A percentile compares a stretch with the other conserved stretches of the same genome.
Evolutionary conservation across 2,329 filamentous ascomycete genomes (phyloP).

Genomic region (Nectriaceae sp.): DNA sequence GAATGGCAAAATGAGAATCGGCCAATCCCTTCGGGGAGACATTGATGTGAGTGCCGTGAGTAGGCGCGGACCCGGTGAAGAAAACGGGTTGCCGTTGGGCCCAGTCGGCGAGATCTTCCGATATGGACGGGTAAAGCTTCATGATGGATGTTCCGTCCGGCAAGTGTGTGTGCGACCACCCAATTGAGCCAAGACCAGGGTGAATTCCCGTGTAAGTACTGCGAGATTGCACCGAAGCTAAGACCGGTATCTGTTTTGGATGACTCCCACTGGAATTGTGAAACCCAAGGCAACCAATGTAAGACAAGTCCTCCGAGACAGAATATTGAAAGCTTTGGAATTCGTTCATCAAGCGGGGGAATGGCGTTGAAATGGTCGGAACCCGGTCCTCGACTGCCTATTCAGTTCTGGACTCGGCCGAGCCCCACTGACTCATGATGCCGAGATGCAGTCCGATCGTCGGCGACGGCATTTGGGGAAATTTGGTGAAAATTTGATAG

Average conservation of each 20-base stretch:
- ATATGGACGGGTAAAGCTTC: constrained; percentile 61
- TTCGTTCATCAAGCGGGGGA: constrained; percentile 20
- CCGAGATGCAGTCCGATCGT: constrained; percentile 17
- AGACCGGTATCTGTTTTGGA: neutral
- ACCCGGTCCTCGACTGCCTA: neutral
- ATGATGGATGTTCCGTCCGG: constrained; percentile 40
- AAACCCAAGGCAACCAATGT: neutral
- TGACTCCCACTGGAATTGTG: neutral
- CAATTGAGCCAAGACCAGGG: constrained; percentile 6
- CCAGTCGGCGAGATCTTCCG: constrained; percentile 61
- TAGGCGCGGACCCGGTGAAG: constrained; percentile 73
- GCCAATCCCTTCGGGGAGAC: constrained; percentile 74
- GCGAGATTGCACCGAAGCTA: neutral
- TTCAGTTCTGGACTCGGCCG: neutral
- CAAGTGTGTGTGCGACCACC: neutral
- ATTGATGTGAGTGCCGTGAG: constrained; percentile 70
- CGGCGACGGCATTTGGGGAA: constrained; percentile 15
- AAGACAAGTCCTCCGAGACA: neutral
- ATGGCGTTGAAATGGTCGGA: constrained; percentile 14
- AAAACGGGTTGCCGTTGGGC: constrained; percentile 69
- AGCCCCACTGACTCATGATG: constrained; percentile 17
- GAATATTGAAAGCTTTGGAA: constrained; percentile 9
- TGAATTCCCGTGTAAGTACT: neutral
- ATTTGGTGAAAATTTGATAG: neutral
- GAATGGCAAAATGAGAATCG: constrained; percentile 61